Evolutionary conservation across 768 basidiomycete species (phyloP), one percentile per base, ranked within the genome.

Genomic region (Kwoniella sp.): DNA sequence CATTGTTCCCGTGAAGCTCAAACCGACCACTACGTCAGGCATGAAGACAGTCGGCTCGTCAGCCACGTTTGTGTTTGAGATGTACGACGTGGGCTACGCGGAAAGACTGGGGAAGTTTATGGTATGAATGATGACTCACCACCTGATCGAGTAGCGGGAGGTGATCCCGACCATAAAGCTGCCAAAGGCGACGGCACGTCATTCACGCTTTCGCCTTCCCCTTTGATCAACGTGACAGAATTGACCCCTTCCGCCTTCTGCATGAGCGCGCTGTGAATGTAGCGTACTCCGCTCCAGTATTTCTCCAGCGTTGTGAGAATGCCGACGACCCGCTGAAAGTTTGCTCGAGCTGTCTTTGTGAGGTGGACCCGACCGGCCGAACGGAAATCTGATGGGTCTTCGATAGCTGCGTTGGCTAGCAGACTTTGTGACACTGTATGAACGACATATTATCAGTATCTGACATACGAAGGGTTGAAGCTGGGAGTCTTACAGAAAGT

Each of bases 1-100:
- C 57, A 68, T 64, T 6, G 62, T 59, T n/a, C 67, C 67, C 27
- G 67, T 65, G 50, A 68, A 59, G 44, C 67, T 63, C 48, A 68
- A 53, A 4, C 67, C 67, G 29, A 65, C 46, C 49, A 64, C 67
- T 68, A 46, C 7, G 7, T n/a, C 17, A 47, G n/a, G n/a, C n/a
- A n/a, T n/a, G n/a, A n/a, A n/a, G n/a, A n/a, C n/a, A n/a, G n/a
- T n/a, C n/a, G n/a, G n/a, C n/a, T n/a, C n/a, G n/a, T n/a, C n/a
- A n/a, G n/a, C n/a, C n/a, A n/a, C n/a, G n/a, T n/a, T n/a, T n/a
- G n/a, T n/a, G n/a, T n/a, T n/a, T n/a, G n/a, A n/a, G n/a, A n/a
- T n/a, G n/a, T n/a, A n/a, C n/a, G n/a, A n/a, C n/a, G n/a, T n/a
- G n/a, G n/a, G n/a, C n/a, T n/a, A n/a, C n/a, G 17, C 10, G 17